These are phyloP conservation scores for Mycena galericulata DNA, from an alignment of 768 basidiomycete species.

Conservation along the genomic window DNA sequence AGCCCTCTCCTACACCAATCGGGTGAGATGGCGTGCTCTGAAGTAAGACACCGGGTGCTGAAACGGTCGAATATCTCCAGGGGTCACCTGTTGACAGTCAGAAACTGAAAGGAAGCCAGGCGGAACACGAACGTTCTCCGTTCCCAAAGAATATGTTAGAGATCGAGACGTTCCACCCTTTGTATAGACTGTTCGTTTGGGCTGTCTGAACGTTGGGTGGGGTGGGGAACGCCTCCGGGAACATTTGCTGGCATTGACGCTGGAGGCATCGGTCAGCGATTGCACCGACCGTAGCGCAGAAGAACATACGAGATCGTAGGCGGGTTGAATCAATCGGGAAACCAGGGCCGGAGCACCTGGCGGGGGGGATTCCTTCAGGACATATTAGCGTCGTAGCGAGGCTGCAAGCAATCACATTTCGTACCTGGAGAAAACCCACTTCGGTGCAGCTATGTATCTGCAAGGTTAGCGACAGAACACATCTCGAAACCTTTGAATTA, in stretches of 20 bases:
- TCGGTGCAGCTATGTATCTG: constrained; percentile 68
- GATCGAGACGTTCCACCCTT: constrained; percentile 72
- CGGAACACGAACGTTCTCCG: constrained; percentile 64
- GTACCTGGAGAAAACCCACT: constrained; percentile 69
- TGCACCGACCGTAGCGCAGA: no score
- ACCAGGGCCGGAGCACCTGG: constrained; percentile 57
- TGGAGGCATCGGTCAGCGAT: constrained; percentile 41
- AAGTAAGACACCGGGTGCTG: constrained; percentile 61
- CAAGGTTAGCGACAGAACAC: constrained; percentile 1
- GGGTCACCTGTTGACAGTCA: constrained; percentile 65
- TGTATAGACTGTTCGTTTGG: constrained; percentile 61
- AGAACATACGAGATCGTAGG: constrained; percentile 63
- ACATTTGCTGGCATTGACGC: constrained; percentile 80
- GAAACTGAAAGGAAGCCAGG: not conserved
- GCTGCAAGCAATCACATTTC: not conserved
- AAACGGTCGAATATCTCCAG: constrained; percentile 78
- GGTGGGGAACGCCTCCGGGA: constrained; percentile 66
- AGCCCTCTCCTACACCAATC: constrained; percentile 70
- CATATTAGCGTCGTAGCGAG: not conserved
- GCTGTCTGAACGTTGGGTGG: constrained; percentile 57
- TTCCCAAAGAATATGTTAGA: constrained; percentile 78
- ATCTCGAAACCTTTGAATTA: not conserved
- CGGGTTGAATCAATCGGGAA: constrained; percentile 64
- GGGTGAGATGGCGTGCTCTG: constrained; percentile 65
- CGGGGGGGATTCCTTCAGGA: constrained; percentile 57